Base-by-base conservation (phyloP, 345 rosid genomes). In the Turnera subulata region DNA sequence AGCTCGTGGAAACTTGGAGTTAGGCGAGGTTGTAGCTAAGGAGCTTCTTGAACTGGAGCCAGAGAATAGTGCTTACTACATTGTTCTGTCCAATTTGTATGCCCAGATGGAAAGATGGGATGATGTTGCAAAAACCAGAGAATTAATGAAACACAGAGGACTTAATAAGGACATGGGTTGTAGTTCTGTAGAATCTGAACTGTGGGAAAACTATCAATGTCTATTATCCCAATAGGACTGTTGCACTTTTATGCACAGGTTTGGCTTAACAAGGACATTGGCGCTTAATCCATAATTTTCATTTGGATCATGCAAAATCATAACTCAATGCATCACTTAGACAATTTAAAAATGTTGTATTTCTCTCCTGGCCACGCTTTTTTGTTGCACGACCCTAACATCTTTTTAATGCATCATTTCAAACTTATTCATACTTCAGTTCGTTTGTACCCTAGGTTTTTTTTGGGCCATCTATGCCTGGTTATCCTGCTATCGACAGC, bases 11-110 rank as follows among this genome's bases (percentile, higher is more conserved):
- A 78, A 64, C 50, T 66, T 77, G 65, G 82, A 78, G 24, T 50
- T 78, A 63, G 61, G 78, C 58, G 84, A 75, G 67, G 59, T 74
- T 22, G 79, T 66, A 1, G 78, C 73, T 0, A 79, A 61, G 64
- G 80, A 78, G 69, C 84, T 81, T 54, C 57, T 75, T 14, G 86
- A 76, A 39, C 17, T 81, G 73, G 79, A 76, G 66, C 85, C 85
- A 8, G 77, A 43, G 24, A 80, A 70, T 55, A 59, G 78, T 43
- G 65, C 73, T 58, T 66, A 80, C 46, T 66, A 74, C 70, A 74
- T 68, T 25, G 45, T 72, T 37, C 71, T 83, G 53, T 74, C 78
- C 42, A 74, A 68, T 55, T 56, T 72, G 61, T 74, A 80, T 71
- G 73, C 80, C 1, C 73, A 76, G 46, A 66, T 78, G 82, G 84